Evolutionary conservation across 768 basidiomycete genomes (phyloP).

Genomic region (Trichaptum fuscoviolaceum): DNA sequence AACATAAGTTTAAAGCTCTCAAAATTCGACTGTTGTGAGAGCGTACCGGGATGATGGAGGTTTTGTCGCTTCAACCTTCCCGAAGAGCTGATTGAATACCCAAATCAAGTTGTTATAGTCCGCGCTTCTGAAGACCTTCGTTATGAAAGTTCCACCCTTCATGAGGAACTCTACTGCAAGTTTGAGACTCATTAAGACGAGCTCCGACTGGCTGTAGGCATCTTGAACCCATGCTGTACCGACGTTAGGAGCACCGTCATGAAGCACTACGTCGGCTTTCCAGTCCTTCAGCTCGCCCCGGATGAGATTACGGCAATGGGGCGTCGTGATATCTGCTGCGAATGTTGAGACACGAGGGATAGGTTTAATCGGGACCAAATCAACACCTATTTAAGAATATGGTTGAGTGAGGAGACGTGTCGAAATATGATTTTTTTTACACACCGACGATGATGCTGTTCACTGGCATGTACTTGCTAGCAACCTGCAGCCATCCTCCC

Average conservation of each 20-base stretch:
- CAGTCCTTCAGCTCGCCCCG: slow-evolving; percentile 91
- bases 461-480: slow-evolving; percentile 93
- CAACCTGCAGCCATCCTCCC: slow-evolving; percentile 98
- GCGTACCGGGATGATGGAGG: slow-evolving; percentile 90
- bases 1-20: slow-evolving; percentile 1
- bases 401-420: slow-evolving; percentile 12
- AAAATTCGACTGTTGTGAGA: slow-evolving; percentile 1
- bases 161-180: slow-evolving; percentile 91
- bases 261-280: slow-evolving; percentile 97
- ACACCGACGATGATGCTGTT: slow-evolving; percentile 88
- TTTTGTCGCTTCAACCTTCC: slow-evolving; percentile 96
- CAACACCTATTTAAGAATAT: slow-evolving; percentile 61
- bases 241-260: slow-evolving; percentile 99
- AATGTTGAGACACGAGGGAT: slow-evolving; percentile 92
- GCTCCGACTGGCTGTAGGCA: slow-evolving; percentile 94
- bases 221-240: slow-evolving; percentile 99
- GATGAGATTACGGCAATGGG: slow-evolving; percentile 82
- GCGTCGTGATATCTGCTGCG: slow-evolving; percentile 89
- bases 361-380: slow-evolving; percentile 93
- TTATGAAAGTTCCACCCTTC: slow-evolving; percentile 93
- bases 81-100: slow-evolving; percentile 97
- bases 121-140: slow-evolving; percentile 96
- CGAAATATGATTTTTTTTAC: slow-evolving; percentile 21
- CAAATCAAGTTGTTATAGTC: slow-evolving; percentile 99
- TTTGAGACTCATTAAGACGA: slow-evolving; percentile 92